A percentile compares a stretch with the other conserved stretches of the same genome.
Conservation (phyloP, 768 basidiomycete species). For the Lepiota brunneoincarnata region DNA sequence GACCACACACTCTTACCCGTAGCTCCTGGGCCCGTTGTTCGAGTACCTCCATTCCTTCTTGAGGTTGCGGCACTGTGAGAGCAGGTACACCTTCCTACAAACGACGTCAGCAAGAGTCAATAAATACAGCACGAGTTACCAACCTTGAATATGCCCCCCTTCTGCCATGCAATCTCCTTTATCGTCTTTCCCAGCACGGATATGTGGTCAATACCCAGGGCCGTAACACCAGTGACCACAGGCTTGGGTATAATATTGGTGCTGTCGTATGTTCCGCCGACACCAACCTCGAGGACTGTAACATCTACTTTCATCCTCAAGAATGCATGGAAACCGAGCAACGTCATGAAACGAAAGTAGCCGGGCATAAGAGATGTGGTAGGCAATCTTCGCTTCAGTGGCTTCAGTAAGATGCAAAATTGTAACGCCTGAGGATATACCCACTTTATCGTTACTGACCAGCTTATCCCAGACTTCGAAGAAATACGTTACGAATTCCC, state of each 20-base stretch:
- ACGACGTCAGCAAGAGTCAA: conserved; percentile 2
- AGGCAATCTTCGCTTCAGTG: conserved; percentile 40
- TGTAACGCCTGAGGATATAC: conserved; percentile 12
- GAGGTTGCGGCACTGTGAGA: conserved; percentile 75
- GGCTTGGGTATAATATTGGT: conserved; percentile 95
- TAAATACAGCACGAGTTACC: conserved; percentile 7
- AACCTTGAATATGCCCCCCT: conserved; percentile 95
- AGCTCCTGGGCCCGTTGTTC: conserved; percentile 60
- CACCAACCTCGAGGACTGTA: conserved; percentile 93
- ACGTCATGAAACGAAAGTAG: conserved; percentile 92
- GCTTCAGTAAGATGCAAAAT: conserved; percentile 5
- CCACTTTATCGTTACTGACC: conserved; percentile 57
- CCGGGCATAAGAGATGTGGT: conserved; percentile 73
- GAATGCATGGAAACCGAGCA: conserved; percentile 91
- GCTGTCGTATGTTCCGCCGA: conserved; percentile 92
- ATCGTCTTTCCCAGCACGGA: conserved; percentile 85
- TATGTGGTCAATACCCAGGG: conserved; percentile 91
- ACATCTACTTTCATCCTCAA: conserved; percentile 80
- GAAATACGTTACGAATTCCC: conserved; percentile 86
- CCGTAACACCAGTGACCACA: conserved; percentile 84
- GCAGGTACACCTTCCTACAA: conserved; percentile 78
- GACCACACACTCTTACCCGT: conserved; percentile 39
- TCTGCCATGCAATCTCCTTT: conserved; percentile 89
- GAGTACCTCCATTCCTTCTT: conserved; percentile 68
- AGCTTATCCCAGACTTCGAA: conserved; percentile 95